Evolutionary conservation across 768 basidiomycete species (phyloP).

Genomic region (Leccinum longicurvipes): DNA sequence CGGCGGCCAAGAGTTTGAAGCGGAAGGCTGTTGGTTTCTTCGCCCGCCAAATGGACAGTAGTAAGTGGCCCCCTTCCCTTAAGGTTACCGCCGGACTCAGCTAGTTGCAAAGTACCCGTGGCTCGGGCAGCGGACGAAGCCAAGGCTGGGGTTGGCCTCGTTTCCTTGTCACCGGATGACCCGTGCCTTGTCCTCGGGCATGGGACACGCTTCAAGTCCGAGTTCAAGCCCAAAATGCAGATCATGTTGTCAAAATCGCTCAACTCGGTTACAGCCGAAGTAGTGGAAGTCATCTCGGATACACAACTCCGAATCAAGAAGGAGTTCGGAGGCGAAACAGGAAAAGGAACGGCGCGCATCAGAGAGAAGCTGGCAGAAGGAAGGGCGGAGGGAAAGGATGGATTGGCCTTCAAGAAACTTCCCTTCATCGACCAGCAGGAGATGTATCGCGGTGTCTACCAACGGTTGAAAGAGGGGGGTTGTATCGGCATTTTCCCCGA

Average conservation of each 20-base stretch:
- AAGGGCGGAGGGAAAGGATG: conserved; percentile 47
- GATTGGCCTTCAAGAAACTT: conserved; percentile 76
- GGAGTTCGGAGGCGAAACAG: conserved; percentile 81
- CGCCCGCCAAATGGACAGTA: conserved; percentile 80
- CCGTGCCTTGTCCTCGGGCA: conserved; percentile 81
- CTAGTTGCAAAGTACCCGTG: conserved; percentile 70
- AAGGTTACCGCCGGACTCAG: conserved; percentile 7
- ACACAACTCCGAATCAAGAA: conserved; percentile 80
- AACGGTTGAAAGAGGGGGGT: conserved; percentile 79
- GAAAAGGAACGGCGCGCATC: conserved; percentile 64
- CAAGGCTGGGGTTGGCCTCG: conserved; percentile 66
- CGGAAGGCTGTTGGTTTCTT: conserved; percentile 77
- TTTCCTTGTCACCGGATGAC: conserved; percentile 71
- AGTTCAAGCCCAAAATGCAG: conserved; percentile 77
- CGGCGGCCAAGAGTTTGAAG: conserved; percentile 87
- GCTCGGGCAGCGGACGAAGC: conserved; percentile 87
- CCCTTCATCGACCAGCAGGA: conserved; percentile 91
- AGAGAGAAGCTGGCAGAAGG: conserved; percentile 64
- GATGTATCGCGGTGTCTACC: conserved; percentile 93
- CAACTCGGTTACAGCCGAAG: conserved; percentile 75
- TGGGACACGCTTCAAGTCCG: conserved; percentile 70
- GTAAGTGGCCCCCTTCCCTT: conserved; percentile 42
- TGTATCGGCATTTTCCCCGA: conserved; percentile 98
- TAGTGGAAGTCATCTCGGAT: conserved; percentile 86
- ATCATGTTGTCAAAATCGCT: conserved; percentile 82